Base-by-base conservation (phyloP, 805 yeast genomes). In the Candida krabiensis region DNA sequence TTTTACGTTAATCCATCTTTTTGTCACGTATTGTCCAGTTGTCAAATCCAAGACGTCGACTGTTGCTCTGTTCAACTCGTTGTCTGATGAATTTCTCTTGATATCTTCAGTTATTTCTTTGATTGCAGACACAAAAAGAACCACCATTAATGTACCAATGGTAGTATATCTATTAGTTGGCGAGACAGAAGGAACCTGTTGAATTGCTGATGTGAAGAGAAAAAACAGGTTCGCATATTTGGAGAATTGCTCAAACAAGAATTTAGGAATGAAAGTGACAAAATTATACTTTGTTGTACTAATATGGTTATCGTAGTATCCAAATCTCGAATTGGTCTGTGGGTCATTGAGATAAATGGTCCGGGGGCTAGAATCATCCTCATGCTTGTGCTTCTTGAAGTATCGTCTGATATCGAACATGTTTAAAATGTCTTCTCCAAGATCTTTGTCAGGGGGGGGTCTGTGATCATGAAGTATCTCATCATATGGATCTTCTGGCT, bases 101-200 rank as follows among this genome's bases (percentile, higher is more conserved):
- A 87, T 58, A 63, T 93, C 99, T 64, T 93, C 99, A 52, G 83
- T 72, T 13, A 85, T 71, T 61, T 93, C 99, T 56, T 95, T 93
- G 4, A 88, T 69, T 0, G 97, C 99, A 2, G 98, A 89, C 1
- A 93, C 97, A 16, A 83, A 55, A 40, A 93, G 70, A 22, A 93
- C 99, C 19, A 91, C 78, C 19, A 81, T 62, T 46, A 93, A 71
- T 0, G 99, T 95, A 33, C 95, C 95, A 30, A 93, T 86, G 0
- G 99, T 93, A 4, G 99, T 93, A 56, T 80, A 93, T 63, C 97
- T 68, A 64, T 93, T 93, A 0, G 98, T 93, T 9, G 99, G 99
- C 1, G 96, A 80, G 4, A 93, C 98, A 47, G 83, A 77, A 3
- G 99, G 99, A 9, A 93, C 98, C 61, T 93, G 99, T 67, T 93